Evolutionary conservation across 2,329 filamentous ascomycete species (phyloP), one percentile per base, ranked within the genome.

Genomic region (Keithomyces neogunnii): DNA sequence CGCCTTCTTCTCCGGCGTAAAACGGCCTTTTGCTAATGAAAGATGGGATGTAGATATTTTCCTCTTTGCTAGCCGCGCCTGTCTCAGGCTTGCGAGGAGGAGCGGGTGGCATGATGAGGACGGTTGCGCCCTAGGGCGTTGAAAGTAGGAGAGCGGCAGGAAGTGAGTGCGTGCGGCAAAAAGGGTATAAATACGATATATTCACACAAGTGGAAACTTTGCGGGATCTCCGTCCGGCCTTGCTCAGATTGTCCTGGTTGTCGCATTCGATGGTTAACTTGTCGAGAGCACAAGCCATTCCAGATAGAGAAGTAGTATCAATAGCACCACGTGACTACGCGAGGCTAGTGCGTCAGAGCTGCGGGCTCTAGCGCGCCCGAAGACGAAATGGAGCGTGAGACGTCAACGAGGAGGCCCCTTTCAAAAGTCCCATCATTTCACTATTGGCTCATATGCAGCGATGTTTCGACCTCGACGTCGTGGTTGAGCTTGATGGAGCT

Each of bases 1-100:
- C 82, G 58, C 85, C 85, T 64, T 90, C 88, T 60, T 88, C 84
- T 62, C 81, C 83, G 50, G 95, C 84, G 69, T 97, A 99, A 72
- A 99, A 99, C 4, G 93, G 93, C 60, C 95, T 91, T 69, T 96
- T 96, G 61, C 90, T 91, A 73, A 99, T 99, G 77, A 96, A 99
- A 50, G 88, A 84, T 5, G 93, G 93, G 63, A 99, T 99, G 76
- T 99, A 99, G 68, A 96, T 85, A 78, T 99, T 99, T 70, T 93
- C 89, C 69, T 95, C 90, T 67, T 95, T 95, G 51, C 78, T 81
- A 4, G 71, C 70, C 8, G 69, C 67, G 45, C 64, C 63, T 9
- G 68, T 60, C 45, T 68, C 63, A 5, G 64, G 58, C 50, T 67
- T 70, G 30, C 62, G 59, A 19, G 67, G 62, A 4, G 67, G 67